A percentile compares a stretch with the other conserved stretches of the same genome.
Conservation (phyloP, 495 filamentous ascomycete genomes). For the Tuber umbilicatum region DNA sequence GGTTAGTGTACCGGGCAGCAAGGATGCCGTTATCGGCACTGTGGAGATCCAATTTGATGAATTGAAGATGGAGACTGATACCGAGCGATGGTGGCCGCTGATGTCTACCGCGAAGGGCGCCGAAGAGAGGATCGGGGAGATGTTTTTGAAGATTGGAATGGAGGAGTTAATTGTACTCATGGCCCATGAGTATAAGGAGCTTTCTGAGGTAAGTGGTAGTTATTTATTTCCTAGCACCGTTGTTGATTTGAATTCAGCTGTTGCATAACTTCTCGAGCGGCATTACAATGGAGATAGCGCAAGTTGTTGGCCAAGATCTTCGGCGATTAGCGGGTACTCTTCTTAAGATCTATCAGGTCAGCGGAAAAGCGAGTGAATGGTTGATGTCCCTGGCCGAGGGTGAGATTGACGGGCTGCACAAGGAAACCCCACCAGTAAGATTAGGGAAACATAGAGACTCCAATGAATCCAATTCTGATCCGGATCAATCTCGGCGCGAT, state of each 20-base stretch:
- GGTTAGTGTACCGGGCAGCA: slow-evolving; percentile 37
- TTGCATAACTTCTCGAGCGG: slow-evolving; percentile 77
- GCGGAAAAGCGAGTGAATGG: slow-evolving; percentile 83
- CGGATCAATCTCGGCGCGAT: slow-evolving; percentile 48
- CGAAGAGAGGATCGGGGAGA: slow-evolving; percentile 70
- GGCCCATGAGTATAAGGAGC: slow-evolving; percentile 71
- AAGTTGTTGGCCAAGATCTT: slow-evolving; percentile 68
- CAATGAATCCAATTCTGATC: slow-evolving; percentile 31
- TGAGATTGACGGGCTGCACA: slow-evolving; percentile 88
- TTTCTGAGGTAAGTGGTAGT: slow-evolving; percentile 54
- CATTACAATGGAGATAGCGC: slow-evolving; percentile 76
- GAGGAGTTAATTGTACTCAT: slow-evolving; percentile 87
- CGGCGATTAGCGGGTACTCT: slow-evolving; percentile 76
- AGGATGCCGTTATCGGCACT: slow-evolving; percentile 60
- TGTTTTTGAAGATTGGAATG: slow-evolving; percentile 74
- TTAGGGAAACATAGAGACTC: slow-evolving; percentile 28
- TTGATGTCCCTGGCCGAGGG: slow-evolving; percentile 88
- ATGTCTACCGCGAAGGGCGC: slow-evolving; percentile 55
- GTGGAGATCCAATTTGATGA: slow-evolving; percentile 83
- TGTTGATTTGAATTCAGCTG: slow-evolving; percentile 43
- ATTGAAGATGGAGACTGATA: slow-evolving; percentile 66
- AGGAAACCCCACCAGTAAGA: slow-evolving; percentile 55
- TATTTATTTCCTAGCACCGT: neutral
- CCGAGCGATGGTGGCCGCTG: slow-evolving; percentile 86
- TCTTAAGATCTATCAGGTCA: slow-evolving; percentile 92